Evolutionary conservation across 2,329 filamentous ascomycete species (phyloP).

Genomic region (Daldinia sp.): DNA sequence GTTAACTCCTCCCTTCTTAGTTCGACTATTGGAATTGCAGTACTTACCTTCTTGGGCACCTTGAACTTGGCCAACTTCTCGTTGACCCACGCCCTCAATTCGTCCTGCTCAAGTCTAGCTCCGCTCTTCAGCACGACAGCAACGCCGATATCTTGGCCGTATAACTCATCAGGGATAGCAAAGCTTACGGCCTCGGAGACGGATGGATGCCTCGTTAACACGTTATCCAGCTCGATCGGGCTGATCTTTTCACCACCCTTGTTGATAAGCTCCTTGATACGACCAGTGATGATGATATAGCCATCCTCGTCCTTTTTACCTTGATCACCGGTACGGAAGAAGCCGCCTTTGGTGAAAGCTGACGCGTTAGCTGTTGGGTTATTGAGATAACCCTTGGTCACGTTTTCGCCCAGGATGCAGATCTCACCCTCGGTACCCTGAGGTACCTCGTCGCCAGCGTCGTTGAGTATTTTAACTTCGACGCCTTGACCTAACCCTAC

Average conservation of each 20-base stretch:
- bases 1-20: slow-evolving; percentile 8
- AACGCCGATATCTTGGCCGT: slow-evolving; percentile 82
- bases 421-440: slow-evolving; percentile 81
- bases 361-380: slow-evolving; percentile 78
- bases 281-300: slow-evolving; percentile 86
- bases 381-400: slow-evolving; percentile 86
- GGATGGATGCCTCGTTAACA: slow-evolving; percentile 75
- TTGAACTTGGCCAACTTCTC: slow-evolving; percentile 84
- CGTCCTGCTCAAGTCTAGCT: slow-evolving; percentile 62
- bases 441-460: slow-evolving; percentile 71
- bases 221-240: slow-evolving; percentile 87
- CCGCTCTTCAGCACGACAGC: slow-evolving; percentile 78
- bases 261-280: slow-evolving; percentile 93
- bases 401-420: slow-evolving; percentile 82
- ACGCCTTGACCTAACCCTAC: slow-evolving; percentile 87
- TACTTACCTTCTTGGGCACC: slow-evolving; percentile 77
- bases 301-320: slow-evolving; percentile 82
- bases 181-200: slow-evolving; percentile 85
- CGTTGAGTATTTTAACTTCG: slow-evolving; percentile 79
- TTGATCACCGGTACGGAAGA: slow-evolving; percentile 89
- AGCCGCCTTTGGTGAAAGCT: slow-evolving; percentile 77
- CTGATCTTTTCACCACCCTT: slow-evolving; percentile 91
- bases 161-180: slow-evolving; percentile 81
- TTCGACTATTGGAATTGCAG: not conserved
- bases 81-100: slow-evolving; percentile 73